phyloP scores from a whole-genome alignment of 306 rosid genomes.

The Vigna unguiculata region DNA sequence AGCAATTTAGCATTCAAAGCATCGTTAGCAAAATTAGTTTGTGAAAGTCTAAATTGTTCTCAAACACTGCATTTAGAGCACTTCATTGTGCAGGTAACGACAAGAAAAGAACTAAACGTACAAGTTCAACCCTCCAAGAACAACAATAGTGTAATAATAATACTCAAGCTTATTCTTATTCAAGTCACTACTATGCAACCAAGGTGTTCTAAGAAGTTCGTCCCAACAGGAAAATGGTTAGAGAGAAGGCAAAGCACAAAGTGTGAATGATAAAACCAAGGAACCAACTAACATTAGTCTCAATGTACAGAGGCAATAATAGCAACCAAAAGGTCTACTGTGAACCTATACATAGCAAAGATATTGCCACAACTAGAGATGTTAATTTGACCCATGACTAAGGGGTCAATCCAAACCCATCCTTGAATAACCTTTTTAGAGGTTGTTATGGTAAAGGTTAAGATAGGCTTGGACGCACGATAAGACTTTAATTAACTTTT shows the following conservation, averaged over 20 bases:
- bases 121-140: constrained; percentile 50
- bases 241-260: constrained; percentile 53
- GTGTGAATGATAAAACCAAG: constrained; percentile 64
- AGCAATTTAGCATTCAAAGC: too few species aligned
- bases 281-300: constrained; percentile 65
- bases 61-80: background rate
- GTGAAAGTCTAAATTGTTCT: too few species aligned
- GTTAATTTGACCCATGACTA: too few species aligned
- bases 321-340: constrained; percentile 56
- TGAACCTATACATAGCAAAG: too few species aligned
- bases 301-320: constrained; percentile 60
- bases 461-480: too few species aligned
- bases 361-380: too few species aligned
- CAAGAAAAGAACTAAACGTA: constrained; percentile 55
- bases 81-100: constrained; percentile 36
- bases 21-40: too few species aligned
- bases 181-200: constrained; percentile 72
- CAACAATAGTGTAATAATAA: constrained; percentile 63
- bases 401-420: too few species aligned
- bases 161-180: constrained; percentile 67
- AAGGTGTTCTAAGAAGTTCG: constrained; percentile 42
- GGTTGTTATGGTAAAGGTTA: too few species aligned
- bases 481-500: too few species aligned
- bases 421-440: too few species aligned
- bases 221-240: constrained; percentile 52